Conservation (phyloP, 1,284 basidiomycete species). For the Malassezia cuniculi region DNA sequence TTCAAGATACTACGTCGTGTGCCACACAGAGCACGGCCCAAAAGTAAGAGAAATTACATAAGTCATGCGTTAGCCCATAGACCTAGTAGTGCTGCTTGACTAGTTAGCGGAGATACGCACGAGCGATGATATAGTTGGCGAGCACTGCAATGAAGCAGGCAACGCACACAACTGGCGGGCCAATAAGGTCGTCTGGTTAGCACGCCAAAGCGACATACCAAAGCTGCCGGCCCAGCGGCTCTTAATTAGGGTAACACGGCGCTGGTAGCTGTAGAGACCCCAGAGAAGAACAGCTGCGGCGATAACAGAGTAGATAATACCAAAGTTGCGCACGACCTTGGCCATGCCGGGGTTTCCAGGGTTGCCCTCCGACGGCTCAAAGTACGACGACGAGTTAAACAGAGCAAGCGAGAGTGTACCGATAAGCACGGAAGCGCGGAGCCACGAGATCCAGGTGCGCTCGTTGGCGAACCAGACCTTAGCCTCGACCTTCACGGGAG, state of each 20-base stretch:
- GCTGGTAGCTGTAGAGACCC: conserved; percentile 74
- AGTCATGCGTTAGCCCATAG: no score
- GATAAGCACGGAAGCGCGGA: conserved; percentile 71
- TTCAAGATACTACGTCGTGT: no score
- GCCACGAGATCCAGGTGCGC: conserved; percentile 70
- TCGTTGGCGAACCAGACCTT: conserved; percentile 46
- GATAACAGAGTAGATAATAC: conserved; percentile 69
- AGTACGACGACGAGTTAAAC: conserved; percentile 62
- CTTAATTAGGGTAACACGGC: conserved; percentile 78
- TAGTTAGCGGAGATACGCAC: no score
- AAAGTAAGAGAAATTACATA: no score
- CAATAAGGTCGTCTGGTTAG: conserved; percentile 32
- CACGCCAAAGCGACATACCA: conserved; percentile 49
- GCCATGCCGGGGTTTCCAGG: conserved; percentile 5
- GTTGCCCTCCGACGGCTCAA: conserved; percentile 15
- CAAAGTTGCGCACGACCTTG: conserved; percentile 51
- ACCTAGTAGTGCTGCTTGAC: no score
- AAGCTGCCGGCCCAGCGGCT: conserved; percentile 81
- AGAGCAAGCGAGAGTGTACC: conserved; percentile 75
- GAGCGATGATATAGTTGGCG: conserved; percentile 40
- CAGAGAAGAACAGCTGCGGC: conserved; percentile 51
- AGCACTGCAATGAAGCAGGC: conserved; percentile 39
- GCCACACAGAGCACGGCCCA: no score
- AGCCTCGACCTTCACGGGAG: conserved; percentile 40
- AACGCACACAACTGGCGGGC: conserved; percentile 40